Percentiles rank a stretch among this genome's conserved stretches.
Conservation (phyloP, 1,284 basidiomycete species). For the Trichosporon coremiiforme region DNA sequence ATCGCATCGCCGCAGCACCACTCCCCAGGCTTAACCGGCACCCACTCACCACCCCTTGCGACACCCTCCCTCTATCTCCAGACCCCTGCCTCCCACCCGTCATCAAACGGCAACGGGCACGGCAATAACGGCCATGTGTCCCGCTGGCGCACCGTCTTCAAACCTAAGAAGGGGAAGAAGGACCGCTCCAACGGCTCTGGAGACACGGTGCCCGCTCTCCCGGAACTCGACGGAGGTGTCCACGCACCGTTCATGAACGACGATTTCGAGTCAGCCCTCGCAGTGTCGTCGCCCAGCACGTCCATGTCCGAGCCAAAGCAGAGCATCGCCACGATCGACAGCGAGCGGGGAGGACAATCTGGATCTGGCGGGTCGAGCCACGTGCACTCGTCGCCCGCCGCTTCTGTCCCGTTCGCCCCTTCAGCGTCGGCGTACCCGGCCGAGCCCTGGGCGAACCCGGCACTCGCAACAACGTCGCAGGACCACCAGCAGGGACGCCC, state of each 20-base stretch:
- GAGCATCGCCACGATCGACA: constrained; percentile 21
- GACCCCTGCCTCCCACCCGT: constrained; percentile 3
- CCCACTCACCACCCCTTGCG: background rate
- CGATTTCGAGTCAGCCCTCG: constrained; percentile 29
- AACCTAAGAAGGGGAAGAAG: constrained; percentile 21
- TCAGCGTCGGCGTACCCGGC: constrained; percentile 26
- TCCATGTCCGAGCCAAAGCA: constrained; percentile 21
- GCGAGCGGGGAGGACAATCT: constrained; percentile 3
- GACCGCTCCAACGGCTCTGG: constrained; percentile 4
- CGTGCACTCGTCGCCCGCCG: constrained; percentile 1
- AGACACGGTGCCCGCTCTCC: constrained; percentile 26
- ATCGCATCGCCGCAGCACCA: constrained; percentile 23
- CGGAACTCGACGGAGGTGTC: constrained; percentile 25
- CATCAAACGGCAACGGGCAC: background rate
- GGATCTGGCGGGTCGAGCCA: constrained; percentile 24
- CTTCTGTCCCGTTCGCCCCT: constrained; percentile 25
- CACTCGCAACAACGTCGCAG: background rate
- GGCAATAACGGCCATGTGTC: constrained; percentile 20
- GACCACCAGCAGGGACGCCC: constrained; percentile 23
- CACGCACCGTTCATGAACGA: constrained; percentile 26
- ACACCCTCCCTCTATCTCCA: constrained; percentile 7
- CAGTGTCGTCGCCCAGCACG: constrained; percentile 12
- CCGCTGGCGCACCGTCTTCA: constrained; percentile 25
- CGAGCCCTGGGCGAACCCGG: constrained; percentile 26
- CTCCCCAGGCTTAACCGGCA: background rate